phyloP scores from a whole-genome alignment of 176 grass and related monocot species.

The Oryza australiensis region DNA sequence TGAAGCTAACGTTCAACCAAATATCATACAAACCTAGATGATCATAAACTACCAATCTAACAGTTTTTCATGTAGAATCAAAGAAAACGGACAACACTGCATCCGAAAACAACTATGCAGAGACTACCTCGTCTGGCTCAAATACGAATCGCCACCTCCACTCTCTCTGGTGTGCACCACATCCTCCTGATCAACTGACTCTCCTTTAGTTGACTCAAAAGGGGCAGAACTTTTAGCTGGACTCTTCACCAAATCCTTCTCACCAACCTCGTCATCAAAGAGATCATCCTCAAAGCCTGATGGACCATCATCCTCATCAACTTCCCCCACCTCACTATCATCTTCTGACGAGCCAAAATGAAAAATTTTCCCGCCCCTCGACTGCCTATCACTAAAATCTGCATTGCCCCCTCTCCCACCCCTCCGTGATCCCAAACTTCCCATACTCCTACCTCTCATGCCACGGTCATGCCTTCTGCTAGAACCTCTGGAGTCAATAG shows the following conservation, averaged over 20 bases:
- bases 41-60: constrained; percentile 1
- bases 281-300: constrained; percentile 60
- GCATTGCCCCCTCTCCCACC: constrained; percentile 24
- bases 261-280: constrained; percentile 30
- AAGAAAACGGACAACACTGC: background rate
- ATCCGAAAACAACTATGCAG: constrained; percentile 8
- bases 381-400: constrained; percentile 12
- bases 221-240: constrained; percentile 21
- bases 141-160: constrained; percentile 67
- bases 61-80: background rate
- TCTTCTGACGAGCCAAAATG: constrained; percentile 45
- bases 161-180: background rate
- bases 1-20: constrained; percentile 5
- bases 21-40: constrained; percentile 5
- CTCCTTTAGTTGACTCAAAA: constrained; percentile 29
- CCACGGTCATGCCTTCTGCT: constrained; percentile 32
- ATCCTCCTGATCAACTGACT: constrained; percentile 36
- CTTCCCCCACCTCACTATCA: constrained; percentile 37
- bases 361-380: constrained; percentile 10
- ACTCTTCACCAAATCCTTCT: constrained; percentile 35
- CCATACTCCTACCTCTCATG: constrained; percentile 1
- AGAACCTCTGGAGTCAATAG: constrained; percentile 24
- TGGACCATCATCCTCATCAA: constrained; percentile 52
- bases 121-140: constrained; percentile 82
- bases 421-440: constrained; percentile 16